Evolutionary conservation across 1,284 basidiomycete species (phyloP).

Genomic region (Cryptococcus hybrid): DNA sequence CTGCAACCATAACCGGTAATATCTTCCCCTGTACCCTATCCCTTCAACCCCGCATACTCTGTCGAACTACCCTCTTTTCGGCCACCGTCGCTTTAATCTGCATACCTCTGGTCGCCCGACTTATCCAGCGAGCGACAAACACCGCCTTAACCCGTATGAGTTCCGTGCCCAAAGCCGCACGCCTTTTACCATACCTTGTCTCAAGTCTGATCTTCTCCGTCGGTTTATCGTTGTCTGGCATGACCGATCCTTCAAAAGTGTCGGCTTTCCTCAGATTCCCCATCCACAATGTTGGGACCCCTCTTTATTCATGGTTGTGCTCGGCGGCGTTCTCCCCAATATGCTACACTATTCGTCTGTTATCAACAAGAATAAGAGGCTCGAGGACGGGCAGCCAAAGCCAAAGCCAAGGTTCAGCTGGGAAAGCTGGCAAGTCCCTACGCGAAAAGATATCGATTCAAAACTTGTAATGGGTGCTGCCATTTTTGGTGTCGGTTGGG

Average conservation of each 20-base stretch:
- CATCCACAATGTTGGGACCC: constrained; percentile 48
- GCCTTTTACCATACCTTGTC: constrained; percentile 45
- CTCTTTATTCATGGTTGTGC: constrained; percentile 51
- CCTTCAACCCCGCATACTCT: constrained; percentile 50
- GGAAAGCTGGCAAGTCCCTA: constrained; percentile 40
- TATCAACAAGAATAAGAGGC: constrained; percentile 2
- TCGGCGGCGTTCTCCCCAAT: constrained; percentile 53
- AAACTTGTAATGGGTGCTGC: constrained; percentile 58
- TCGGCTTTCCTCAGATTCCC: constrained; percentile 58
- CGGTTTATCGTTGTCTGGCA: constrained; percentile 59
- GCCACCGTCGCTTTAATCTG: background rate
- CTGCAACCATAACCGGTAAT: constrained; percentile 54
- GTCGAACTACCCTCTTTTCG: background rate
- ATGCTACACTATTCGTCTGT: constrained; percentile 39
- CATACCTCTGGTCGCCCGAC: background rate
- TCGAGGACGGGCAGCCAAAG: background rate
- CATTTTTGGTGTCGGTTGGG: constrained; percentile 68
- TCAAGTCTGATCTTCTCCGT: constrained; percentile 59
- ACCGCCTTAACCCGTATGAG: background rate
- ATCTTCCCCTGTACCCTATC: constrained; percentile 55
- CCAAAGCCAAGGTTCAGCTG: constrained; percentile 19
- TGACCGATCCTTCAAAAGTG: constrained; percentile 58
- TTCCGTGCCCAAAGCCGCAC: background rate
- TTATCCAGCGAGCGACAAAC: background rate
- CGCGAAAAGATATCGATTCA: constrained; percentile 51